A percentile compares a stretch with the other conserved stretches of the same genome.
Conservation (phyloP, 352 stramenopile species). For the Blastocystis hominis region DNA sequence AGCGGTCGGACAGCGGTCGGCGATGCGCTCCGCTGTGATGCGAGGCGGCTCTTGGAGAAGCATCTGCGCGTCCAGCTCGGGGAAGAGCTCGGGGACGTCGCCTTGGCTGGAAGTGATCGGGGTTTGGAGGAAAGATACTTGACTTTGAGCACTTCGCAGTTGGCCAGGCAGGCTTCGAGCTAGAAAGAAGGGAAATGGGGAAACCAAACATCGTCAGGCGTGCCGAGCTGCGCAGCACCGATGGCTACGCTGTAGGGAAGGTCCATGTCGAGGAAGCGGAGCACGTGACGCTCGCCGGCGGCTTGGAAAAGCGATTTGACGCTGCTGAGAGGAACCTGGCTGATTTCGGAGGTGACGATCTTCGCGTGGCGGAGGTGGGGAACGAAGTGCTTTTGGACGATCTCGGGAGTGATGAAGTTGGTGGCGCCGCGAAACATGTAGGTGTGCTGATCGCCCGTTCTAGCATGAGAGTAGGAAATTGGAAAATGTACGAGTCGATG, state of each 20-base stretch:
- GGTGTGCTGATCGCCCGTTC: slow-evolving; percentile 52
- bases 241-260: slow-evolving; percentile 56
- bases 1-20: slow-evolving; percentile 25
- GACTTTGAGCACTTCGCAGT: slow-evolving; percentile 50
- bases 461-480: background rate
- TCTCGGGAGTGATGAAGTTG: slow-evolving; percentile 37
- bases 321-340: slow-evolving; percentile 58
- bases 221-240: slow-evolving; percentile 57
- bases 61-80: slow-evolving; percentile 57
- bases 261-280: slow-evolving; percentile 59
- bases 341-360: slow-evolving; percentile 61
- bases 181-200: background rate
- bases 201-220: slow-evolving; percentile 13
- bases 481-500: slow-evolving; percentile 25
- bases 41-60: slow-evolving; percentile 41
- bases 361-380: slow-evolving; percentile 47
- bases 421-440: slow-evolving; percentile 56
- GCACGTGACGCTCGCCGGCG: slow-evolving; percentile 23
- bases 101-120: slow-evolving; percentile 23
- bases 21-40: slow-evolving; percentile 42
- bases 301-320: slow-evolving; percentile 53
- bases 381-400: slow-evolving; percentile 40
- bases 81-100: slow-evolving; percentile 38
- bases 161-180: slow-evolving; percentile 26
- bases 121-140: background rate